A percentile compares a stretch with the other conserved stretches of the same genome.
These are phyloP conservation scores for Orbilia javanica DNA, from an alignment of 2,329 filamentous ascomycete species.

Conservation along the genomic window DNA sequence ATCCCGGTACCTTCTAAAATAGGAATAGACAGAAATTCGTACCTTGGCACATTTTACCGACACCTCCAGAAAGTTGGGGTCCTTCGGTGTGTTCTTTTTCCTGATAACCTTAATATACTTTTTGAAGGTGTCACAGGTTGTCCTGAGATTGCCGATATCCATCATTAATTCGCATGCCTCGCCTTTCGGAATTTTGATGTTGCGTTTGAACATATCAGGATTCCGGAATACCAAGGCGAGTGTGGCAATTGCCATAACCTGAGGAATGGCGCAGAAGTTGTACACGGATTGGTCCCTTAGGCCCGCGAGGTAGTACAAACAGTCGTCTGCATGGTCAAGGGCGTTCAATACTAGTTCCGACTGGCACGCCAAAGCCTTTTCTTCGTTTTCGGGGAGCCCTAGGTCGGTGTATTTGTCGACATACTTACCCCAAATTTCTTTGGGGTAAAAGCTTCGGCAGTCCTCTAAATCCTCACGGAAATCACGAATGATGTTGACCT, in stretches of 20 bases:
- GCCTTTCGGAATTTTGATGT: constrained; percentile 97
- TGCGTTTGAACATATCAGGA: constrained; percentile 82
- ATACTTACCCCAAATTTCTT: constrained; percentile 96
- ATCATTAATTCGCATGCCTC: constrained; percentile 92
- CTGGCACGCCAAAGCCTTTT: constrained; percentile 83
- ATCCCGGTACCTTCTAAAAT: constrained; percentile 47
- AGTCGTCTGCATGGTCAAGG: constrained; percentile 87
- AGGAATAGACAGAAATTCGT: constrained; percentile 56
- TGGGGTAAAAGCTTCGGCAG: constrained; percentile 90
- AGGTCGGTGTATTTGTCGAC: constrained; percentile 90
- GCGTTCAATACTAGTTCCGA: constrained; percentile 96
- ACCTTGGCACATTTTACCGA: constrained; percentile 90
- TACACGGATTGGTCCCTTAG: constrained; percentile 96
- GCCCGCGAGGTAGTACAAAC: constrained; percentile 96
- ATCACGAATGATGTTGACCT: constrained; percentile 98
- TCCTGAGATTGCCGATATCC: constrained; percentile 86
- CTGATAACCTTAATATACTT: constrained; percentile 84
- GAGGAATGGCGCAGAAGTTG: constrained; percentile 98
- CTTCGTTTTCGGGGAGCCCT: constrained; percentile 82
- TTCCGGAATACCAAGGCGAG: constrained; percentile 94
- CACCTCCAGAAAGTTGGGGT: constrained; percentile 92
- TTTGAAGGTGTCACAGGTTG: constrained; percentile 85
- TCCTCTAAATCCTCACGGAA: constrained; percentile 90
- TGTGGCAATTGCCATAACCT: constrained; percentile 96
- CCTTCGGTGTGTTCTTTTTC: constrained; percentile 91